Evolutionary conservation across 495 filamentous ascomycete species (phyloP).

Genomic region (Hypoxylon fuscum): DNA sequence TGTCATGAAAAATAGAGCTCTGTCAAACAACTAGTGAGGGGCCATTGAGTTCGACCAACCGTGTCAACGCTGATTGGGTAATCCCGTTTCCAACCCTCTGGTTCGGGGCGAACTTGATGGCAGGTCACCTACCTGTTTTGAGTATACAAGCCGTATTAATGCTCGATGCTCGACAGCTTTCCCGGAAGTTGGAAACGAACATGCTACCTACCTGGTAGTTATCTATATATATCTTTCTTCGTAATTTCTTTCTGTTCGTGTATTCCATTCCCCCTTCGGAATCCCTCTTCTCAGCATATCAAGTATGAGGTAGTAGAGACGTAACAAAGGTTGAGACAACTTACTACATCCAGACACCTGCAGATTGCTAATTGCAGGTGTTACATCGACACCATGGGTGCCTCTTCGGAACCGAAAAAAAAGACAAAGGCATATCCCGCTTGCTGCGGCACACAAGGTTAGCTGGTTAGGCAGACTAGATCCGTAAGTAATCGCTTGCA

Average conservation of each 20-base stretch:
- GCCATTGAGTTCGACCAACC: constrained; percentile 16
- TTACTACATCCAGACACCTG: constrained; percentile 10
- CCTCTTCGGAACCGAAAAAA: constrained; percentile 25
- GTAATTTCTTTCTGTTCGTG: neutral
- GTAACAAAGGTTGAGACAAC: neutral
- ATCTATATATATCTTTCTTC: neutral
- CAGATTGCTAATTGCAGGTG: constrained; percentile 18
- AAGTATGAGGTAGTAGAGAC: neutral
- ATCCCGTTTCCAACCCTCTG: constrained; percentile 25
- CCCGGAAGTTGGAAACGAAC: neutral
- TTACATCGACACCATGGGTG: constrained; percentile 24
- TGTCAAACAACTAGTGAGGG: constrained; percentile 10
- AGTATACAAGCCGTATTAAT: constrained; percentile 27
- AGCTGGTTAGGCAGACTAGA: neutral
- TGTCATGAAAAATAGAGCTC: neutral
- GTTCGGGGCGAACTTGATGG: constrained; percentile 20
- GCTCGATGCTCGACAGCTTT: constrained; percentile 1
- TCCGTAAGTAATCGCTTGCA: constrained; percentile 32
- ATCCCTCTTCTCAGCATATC: too few species aligned
- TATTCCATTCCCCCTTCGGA: neutral
- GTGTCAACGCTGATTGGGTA: constrained; percentile 25
- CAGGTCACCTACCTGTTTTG: constrained; percentile 30
- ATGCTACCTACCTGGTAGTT: neutral
- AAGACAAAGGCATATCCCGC: constrained; percentile 17
- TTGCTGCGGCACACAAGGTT: constrained; percentile 20